phyloP scores from a whole-genome alignment of 768 basidiomycete genomes.

The Pleurotus djamor region DNA sequence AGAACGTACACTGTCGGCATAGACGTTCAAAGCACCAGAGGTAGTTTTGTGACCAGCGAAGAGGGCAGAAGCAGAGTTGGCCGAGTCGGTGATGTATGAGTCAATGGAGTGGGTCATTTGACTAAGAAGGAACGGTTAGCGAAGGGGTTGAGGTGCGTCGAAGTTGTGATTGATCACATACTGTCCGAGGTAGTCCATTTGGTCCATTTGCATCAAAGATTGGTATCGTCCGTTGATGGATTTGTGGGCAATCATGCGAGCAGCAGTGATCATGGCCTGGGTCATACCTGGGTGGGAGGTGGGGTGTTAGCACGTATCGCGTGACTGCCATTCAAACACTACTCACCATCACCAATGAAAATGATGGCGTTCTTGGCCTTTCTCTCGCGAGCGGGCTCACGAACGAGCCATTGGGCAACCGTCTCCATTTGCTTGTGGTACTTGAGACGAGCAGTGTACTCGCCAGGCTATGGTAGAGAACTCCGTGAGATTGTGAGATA shows the following conservation, averaged over 20 bases:
- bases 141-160: not conserved
- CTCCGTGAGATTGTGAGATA: not conserved
- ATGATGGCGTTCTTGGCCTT: slow-evolving; percentile 42
- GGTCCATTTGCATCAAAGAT: slow-evolving; percentile 43
- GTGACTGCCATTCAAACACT: not conserved
- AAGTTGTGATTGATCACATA: slow-evolving; percentile 16
- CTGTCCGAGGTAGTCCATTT: slow-evolving; percentile 44
- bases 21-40: slow-evolving; percentile 39
- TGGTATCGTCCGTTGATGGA: slow-evolving; percentile 44
- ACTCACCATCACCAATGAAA: slow-evolving; percentile 44
- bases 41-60: slow-evolving; percentile 43
- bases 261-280: slow-evolving; percentile 45
- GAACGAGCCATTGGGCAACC: slow-evolving; percentile 36
- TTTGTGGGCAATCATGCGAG: slow-evolving; percentile 42
- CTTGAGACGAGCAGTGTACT: slow-evolving; percentile 33
- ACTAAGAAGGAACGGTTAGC: slow-evolving; percentile 12
- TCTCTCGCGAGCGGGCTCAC: slow-evolving; percentile 27
- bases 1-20: slow-evolving; percentile 35
- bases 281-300: slow-evolving; percentile 35
- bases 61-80: slow-evolving; percentile 43
- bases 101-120: slow-evolving; percentile 49
- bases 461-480: slow-evolving; percentile 27
- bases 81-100: slow-evolving; percentile 46
- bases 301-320: not conserved
- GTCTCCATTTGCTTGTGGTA: slow-evolving; percentile 32